A percentile compares a stretch with the other conserved stretches of the same genome.
phyloP scores from a whole-genome alignment of 2,329 filamentous ascomycete species.

The Alternaria triticimaculans region DNA sequence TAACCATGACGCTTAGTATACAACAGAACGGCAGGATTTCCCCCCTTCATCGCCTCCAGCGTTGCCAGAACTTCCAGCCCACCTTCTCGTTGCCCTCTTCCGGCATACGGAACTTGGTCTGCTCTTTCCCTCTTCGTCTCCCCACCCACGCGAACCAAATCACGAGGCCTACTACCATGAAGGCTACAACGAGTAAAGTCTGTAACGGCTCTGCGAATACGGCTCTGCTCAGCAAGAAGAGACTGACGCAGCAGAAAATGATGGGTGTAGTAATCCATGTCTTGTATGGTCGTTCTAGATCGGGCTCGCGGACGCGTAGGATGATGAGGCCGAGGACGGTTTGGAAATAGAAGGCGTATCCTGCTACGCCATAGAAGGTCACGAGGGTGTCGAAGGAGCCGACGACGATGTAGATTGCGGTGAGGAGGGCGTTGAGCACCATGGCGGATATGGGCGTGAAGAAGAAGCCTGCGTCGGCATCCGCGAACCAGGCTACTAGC shows the following conservation, averaged over 20 bases:
- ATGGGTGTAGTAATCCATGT: slow-evolving; percentile 98
- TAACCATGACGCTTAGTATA: neutral
- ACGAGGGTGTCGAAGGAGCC: slow-evolving; percentile 92
- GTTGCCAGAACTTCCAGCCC: slow-evolving; percentile 56
- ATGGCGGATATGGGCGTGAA: slow-evolving; percentile 95
- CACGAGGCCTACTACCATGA: slow-evolving; percentile 82
- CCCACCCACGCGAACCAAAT: slow-evolving; percentile 89
- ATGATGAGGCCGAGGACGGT: slow-evolving; percentile 94
- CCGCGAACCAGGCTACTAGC: slow-evolving; percentile 42
- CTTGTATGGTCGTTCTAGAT: slow-evolving; percentile 86
- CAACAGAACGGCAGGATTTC: neutral
- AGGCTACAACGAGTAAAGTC: slow-evolving; percentile 83
- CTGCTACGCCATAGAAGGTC: slow-evolving; percentile 96
- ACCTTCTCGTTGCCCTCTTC: slow-evolving; percentile 28
- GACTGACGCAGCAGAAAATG: slow-evolving; percentile 95
- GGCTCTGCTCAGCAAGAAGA: slow-evolving; percentile 87
- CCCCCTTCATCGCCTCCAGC: slow-evolving; percentile 43
- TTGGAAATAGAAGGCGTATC: slow-evolving; percentile 96
- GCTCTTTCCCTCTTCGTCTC: slow-evolving; percentile 49
- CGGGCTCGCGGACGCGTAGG: slow-evolving; percentile 83
- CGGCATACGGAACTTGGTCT: slow-evolving; percentile 31
- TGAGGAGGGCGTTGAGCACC: slow-evolving; percentile 77
- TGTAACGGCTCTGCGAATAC: slow-evolving; percentile 91
- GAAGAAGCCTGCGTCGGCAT: slow-evolving; percentile 81
- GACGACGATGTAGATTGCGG: slow-evolving; percentile 77